phyloP scores from a whole-genome alignment of 345 rosid species.

The Citrus cavaleriei region DNA sequence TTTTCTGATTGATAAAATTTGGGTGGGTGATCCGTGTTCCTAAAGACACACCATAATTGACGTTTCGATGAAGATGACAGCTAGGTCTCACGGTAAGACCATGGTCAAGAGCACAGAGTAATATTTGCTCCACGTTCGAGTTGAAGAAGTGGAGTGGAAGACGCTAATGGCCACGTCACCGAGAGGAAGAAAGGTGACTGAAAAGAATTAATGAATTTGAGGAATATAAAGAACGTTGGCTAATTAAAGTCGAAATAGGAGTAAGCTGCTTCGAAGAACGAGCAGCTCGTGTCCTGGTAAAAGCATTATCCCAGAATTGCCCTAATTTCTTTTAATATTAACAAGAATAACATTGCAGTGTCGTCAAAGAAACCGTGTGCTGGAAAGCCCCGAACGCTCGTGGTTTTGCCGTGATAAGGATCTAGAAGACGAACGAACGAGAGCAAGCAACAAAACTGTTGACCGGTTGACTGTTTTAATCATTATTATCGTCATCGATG shows the following conservation, averaged over 20 bases:
- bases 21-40: no score
- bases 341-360: neutral
- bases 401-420: neutral
- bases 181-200: neutral
- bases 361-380: slow-evolving; percentile 4
- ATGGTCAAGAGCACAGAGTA: neutral
- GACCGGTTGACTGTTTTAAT: neutral
- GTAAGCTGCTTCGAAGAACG: neutral
- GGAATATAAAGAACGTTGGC: neutral
- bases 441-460: neutral
- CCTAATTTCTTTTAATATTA: neutral
- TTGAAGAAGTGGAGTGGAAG: neutral
- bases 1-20: neutral
- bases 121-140: neutral
- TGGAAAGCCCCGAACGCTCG: neutral
- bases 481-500: no score
- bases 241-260: neutral
- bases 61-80: neutral
- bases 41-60: no score
- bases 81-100: neutral
- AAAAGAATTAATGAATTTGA: neutral
- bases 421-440: neutral
- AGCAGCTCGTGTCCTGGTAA: neutral
- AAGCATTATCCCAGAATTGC: neutral
- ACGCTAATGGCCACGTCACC: neutral